phyloP scores from a whole-genome alignment of 345 rosid species.

The Eucalyptus camaldulensis region DNA sequence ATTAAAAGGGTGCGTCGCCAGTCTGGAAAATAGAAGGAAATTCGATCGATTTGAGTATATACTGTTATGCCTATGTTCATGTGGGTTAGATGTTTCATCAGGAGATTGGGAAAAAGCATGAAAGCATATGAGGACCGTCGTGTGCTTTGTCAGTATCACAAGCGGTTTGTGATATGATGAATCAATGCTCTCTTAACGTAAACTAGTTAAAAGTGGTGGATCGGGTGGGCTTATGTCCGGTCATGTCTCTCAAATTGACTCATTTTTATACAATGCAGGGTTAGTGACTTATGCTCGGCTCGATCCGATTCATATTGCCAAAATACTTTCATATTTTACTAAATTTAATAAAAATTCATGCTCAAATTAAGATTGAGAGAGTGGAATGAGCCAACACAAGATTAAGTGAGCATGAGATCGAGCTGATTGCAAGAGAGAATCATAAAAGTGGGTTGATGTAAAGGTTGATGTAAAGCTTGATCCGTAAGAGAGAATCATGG shows the following conservation, averaged over 20 bases:
- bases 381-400: not conserved
- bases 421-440: too few relatives aligned
- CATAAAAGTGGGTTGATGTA: too few relatives aligned
- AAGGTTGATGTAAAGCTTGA: too few relatives aligned
- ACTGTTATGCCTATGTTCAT: not conserved
- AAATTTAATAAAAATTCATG: too few relatives aligned
- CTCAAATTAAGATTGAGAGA: not conserved
- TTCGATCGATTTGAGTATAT: not conserved
- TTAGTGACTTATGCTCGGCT: not conserved
- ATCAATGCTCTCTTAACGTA: not conserved
- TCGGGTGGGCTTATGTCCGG: not conserved
- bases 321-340: too few relatives aligned
- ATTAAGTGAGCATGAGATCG: too few relatives aligned
- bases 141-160: not conserved
- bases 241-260: not conserved
- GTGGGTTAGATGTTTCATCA: not conserved
- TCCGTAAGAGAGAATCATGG: too few relatives aligned
- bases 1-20: not conserved
- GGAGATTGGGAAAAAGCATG: not conserved
- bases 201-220: not conserved
- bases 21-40: not conserved
- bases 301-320: too few relatives aligned
- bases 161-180: not conserved
- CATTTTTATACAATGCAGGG: not conserved
- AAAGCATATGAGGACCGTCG: not conserved